Conservation (phyloP, 352 stramenopile genomes). For the Pythium volutum region DNA sequence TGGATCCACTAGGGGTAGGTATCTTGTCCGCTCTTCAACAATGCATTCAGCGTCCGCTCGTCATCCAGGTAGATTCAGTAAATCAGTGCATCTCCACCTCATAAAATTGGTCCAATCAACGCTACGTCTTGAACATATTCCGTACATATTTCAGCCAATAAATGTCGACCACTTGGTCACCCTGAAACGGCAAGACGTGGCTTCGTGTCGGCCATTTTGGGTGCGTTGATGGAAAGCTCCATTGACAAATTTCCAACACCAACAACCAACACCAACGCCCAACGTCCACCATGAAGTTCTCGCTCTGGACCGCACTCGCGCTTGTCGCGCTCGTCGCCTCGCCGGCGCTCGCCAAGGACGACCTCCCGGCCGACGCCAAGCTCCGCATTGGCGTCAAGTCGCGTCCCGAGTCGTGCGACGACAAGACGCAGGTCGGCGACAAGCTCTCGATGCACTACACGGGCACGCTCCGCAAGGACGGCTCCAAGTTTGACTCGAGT, state of each 20-base stretch:
- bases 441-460: slow-evolving; percentile 96
- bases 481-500: slow-evolving; percentile 97
- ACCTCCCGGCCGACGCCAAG: slow-evolving; percentile 60
- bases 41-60: slow-evolving; percentile 13
- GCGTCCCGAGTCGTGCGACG: slow-evolving; percentile 57
- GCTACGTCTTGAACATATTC: no score
- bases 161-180: slow-evolving; percentile 29
- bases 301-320: slow-evolving; percentile 37
- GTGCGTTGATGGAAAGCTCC: background rate
- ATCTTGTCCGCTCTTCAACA: background rate
- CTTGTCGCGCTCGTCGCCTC: slow-evolving; percentile 26
- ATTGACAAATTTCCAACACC: slow-evolving; percentile 7
- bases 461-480: slow-evolving; percentile 93
- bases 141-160: slow-evolving; percentile 41
- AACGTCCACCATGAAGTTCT: slow-evolving; percentile 46
- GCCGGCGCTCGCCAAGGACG: slow-evolving; percentile 55
- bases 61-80: background rate
- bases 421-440: slow-evolving; percentile 78
- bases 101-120: no score
- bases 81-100: slow-evolving; percentile 22
- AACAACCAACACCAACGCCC: background rate
- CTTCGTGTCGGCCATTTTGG: background rate
- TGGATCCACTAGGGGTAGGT: slow-evolving; percentile 20
- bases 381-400: slow-evolving; percentile 81
- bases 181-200: slow-evolving; percentile 17